Base-by-base conservation (phyloP, 2,329 filamentous ascomycete species). In the Pseudodiploospora longispora region DNA sequence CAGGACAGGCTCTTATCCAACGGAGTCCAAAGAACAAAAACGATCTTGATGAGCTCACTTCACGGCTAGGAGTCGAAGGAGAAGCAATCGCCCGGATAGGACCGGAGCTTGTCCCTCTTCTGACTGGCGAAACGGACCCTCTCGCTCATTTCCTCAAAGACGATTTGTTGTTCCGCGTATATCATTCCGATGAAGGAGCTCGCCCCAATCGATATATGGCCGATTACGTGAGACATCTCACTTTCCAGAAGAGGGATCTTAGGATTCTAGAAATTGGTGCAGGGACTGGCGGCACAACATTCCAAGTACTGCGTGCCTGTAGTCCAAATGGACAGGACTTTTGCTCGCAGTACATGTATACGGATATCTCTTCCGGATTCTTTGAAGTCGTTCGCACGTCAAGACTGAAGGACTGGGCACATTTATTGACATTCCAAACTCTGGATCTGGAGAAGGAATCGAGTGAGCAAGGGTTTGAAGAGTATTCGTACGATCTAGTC, bases 331-430 rank as follows among this genome's bases (percentile, higher is more conserved):
- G 44, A 5, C 31, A 43, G 3, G 28, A 9, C 5, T 38, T 46
- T 10, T 36, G 27, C 28, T 35, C 40, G 2, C 29, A 43, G 4
- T 67, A 68, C 46, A 59, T 55, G 5, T 69, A 59, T 44, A 68
- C 66, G 3, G 66, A 70, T 38, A 65, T 68, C 29, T 67, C 66
- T 0, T 49, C 58, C 2, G 57, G 53, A 1, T 68, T 67, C 53
- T 68, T 69, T 38, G 57, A 57, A 4, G 31, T 27, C 49, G 55
- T 51, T 53, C 64, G 0, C 50, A 50, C n/a, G 47, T 56, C 27
- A 46, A 44, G 9, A 58, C 62, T 47, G 34, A 48, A 32, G 19
- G 41, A 50, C 1, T 55, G 52, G 40, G 46, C 41, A 3, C 39
- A 43, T 10, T 40, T 47, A 3, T 60, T 68, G 46, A 53, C 42